Conservation (phyloP, 1,284 basidiomycete genomes). For the Termitomyces sp. region DNA sequence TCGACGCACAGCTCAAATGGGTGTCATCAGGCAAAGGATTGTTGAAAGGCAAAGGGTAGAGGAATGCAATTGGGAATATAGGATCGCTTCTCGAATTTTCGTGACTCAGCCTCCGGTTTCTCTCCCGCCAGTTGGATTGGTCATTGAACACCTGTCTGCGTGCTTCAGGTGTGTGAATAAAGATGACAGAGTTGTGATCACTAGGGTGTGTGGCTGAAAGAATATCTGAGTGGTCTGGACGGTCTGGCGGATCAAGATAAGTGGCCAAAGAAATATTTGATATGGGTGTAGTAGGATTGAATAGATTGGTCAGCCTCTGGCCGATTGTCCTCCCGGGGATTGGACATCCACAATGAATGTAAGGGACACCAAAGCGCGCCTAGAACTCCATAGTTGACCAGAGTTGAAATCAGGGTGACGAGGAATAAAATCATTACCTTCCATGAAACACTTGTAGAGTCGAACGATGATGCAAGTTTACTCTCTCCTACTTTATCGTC, state of each 20-base stretch:
- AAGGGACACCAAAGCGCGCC: constrained; percentile 31
- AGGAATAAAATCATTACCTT: constrained; percentile 18
- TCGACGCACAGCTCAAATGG: background rate
- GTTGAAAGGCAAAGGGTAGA: background rate
- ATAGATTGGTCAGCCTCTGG: no score
- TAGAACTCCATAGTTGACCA: constrained; percentile 10
- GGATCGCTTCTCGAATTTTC: background rate
- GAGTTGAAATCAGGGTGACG: background rate
- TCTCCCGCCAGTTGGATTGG: background rate
- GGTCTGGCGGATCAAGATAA: constrained; percentile 20
- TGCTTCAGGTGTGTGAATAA: background rate
- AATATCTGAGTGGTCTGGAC: constrained; percentile 19
- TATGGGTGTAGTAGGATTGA: no score
- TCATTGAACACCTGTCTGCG: background rate
- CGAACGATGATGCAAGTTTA: constrained; percentile 31
- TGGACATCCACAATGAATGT: constrained; percentile 38
- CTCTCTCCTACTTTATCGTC: constrained; percentile 37
- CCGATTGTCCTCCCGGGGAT: no score
- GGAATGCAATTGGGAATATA: background rate
- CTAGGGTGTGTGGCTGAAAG: constrained; percentile 34
- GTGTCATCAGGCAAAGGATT: background rate
- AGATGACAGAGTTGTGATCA: constrained; percentile 37
- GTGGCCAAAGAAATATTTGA: no score
- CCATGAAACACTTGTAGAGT: constrained; percentile 37
- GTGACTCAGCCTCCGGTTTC: background rate